Base-by-base conservation (phyloP, 2,329 filamentous ascomycete genomes). In the Ophiostoma ulmi region DNA sequence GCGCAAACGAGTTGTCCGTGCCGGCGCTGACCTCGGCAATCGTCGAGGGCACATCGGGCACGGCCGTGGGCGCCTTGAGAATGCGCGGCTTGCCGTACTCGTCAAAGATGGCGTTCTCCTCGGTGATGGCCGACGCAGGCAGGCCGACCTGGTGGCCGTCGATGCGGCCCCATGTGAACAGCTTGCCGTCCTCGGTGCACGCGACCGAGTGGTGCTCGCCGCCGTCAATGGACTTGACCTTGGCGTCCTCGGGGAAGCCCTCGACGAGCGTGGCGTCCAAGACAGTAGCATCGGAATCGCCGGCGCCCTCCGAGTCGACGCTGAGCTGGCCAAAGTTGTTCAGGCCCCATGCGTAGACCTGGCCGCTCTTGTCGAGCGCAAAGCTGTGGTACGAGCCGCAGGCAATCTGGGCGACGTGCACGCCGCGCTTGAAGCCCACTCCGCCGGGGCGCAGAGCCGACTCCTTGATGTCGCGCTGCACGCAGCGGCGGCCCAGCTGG, bases 251-350 rank as follows among this genome's bases (percentile, higher is more conserved):
- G 22, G 65, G 65, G 10, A 97, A 85, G 7, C 84, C 85, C 10
- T 86, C 80, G 36, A 97, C 86, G 69, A 90, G 81, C 61, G 86
- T 87, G 2, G 93, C 91, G 74, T 87, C 86, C n/a, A 91, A 84
- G 68, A 97, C 86, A 73, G 90, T 87, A 44, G 90, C 90, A 74
- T 90, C 88, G 69, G 90, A 87, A 71, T 90, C 86, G 41, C 89
- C 90, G 17, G 86, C 88, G 70, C 85, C 83, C 63, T 87, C 84
- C 20, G 83, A 82, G 72, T 83, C 82, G 72, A 78, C 75, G 72
- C 90, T 92, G 20, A 91, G 91, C 81, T 97, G 90, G 73, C 90
- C 91, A 79, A 91, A 96, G 80, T 91, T 93, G 84, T 97, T 97
- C 39, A 94, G 83, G 35, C 93, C 93, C 92, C 93, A 97, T 0